Evolutionary conservation across 371 early-diverging fungal species (phyloP).

Genomic region (Mucor irregularis): DNA sequence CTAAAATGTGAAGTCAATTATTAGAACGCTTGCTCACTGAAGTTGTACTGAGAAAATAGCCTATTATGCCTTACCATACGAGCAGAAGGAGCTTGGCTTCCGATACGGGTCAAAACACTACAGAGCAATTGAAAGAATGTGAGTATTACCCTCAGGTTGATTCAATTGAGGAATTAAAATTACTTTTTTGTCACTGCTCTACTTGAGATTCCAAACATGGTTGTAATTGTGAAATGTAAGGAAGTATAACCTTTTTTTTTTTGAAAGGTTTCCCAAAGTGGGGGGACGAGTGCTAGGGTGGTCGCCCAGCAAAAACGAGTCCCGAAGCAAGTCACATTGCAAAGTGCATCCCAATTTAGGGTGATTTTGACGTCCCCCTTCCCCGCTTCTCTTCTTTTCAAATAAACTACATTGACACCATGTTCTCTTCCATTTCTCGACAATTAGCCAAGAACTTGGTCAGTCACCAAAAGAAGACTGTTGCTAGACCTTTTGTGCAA

Average conservation of each 20-base stretch:
- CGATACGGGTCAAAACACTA: conserved; percentile 13
- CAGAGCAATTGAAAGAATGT: too few relatives aligned
- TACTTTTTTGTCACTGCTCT: conserved; percentile 14
- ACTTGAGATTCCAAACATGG: conserved; percentile 12
- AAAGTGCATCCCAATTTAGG: not conserved
- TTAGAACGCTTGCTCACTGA: not conserved
- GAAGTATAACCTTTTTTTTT: not conserved
- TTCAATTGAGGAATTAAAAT: not conserved
- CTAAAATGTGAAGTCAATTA: conserved; percentile 3
- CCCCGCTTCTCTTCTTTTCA: not conserved
- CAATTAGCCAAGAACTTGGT: conserved; percentile 7
- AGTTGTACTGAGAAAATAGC: not conserved
- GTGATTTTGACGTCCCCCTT: not conserved
- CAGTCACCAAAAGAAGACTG: not conserved
- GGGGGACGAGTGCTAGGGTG: conserved; percentile 10
- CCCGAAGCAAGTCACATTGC: conserved; percentile 1
- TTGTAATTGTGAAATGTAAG: not conserved
- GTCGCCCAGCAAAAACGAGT: not conserved
- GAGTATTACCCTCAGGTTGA: too few relatives aligned
- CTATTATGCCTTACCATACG: conserved; percentile 20
- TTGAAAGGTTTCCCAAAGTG: not conserved
- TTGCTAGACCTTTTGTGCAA: not conserved
- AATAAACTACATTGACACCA: not conserved
- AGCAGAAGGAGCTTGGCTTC: conserved; percentile 4
- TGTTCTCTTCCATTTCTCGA: conserved; percentile 11